These are phyloP conservation scores for Fusarium sp. DNA, from an alignment of 2,329 filamentous ascomycete genomes.

Conservation along the genomic window DNA sequence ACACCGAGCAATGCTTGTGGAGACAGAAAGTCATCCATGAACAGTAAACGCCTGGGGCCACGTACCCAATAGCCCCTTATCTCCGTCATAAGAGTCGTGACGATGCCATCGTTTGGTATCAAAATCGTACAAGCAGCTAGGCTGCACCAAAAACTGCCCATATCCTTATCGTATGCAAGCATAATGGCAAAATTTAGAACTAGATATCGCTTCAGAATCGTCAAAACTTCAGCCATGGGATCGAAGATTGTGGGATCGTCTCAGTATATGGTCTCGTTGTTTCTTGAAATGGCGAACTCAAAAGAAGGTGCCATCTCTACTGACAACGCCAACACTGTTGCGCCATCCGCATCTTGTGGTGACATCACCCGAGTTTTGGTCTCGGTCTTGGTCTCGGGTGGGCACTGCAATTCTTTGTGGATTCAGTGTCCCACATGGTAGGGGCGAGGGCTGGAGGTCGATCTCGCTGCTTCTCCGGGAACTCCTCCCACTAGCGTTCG, in stretches of 20 bases:
- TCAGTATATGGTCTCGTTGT: background rate
- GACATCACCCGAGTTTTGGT: constrained; percentile 51
- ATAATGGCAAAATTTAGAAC: background rate
- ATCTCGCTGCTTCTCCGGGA: constrained; percentile 59
- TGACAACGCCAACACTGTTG: constrained; percentile 64
- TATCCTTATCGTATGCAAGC: background rate
- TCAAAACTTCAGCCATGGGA: background rate
- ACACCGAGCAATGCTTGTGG: constrained; percentile 24
- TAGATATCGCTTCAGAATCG: background rate
- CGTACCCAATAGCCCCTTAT: constrained; percentile 23
- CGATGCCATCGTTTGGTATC: constrained; percentile 43
- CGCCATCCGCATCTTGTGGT: constrained; percentile 62
- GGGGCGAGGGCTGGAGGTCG: constrained; percentile 52
- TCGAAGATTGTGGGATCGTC: background rate
- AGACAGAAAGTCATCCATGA: constrained; percentile 29
- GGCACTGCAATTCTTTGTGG: constrained; percentile 49
- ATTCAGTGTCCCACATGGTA: constrained; percentile 54
- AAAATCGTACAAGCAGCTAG: constrained; percentile 42
- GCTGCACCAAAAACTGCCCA: constrained; percentile 16
- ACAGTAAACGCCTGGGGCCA: constrained; percentile 36
- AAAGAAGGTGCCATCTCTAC: constrained; percentile 66
- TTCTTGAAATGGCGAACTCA: background rate
- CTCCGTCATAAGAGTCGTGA: constrained; percentile 42
- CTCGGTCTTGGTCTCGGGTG: constrained; percentile 47
- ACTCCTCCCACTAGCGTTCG: constrained; percentile 61